Evolutionary conservation across 2,329 filamentous ascomycete genomes (phyloP).

Genomic region (Corinectria fuckeliana): DNA sequence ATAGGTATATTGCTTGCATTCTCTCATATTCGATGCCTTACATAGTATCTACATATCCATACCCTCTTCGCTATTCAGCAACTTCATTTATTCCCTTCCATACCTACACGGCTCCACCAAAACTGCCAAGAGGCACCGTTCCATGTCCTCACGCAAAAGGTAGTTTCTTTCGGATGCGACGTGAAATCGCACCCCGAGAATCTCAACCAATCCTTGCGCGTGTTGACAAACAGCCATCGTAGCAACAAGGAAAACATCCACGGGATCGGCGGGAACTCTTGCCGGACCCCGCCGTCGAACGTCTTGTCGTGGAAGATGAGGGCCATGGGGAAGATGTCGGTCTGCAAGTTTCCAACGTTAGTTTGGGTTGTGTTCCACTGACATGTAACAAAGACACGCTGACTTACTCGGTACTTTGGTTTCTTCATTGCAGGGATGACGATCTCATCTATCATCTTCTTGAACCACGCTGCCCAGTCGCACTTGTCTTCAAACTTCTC

Average conservation of each 20-base stretch:
- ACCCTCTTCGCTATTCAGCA: background rate
- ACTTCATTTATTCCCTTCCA: background rate
- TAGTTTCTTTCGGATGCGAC: slow-evolving; percentile 42
- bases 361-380: background rate
- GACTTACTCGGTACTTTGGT: slow-evolving; percentile 24
- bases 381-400: background rate
- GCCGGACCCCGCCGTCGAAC: slow-evolving; percentile 37
- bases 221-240: slow-evolving; percentile 43
- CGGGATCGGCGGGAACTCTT: slow-evolving; percentile 37
- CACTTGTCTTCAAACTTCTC: slow-evolving; percentile 43
- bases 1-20: background rate
- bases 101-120: background rate
- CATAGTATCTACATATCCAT: background rate
- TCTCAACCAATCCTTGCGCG: slow-evolving; percentile 46
- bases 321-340: slow-evolving; percentile 30
- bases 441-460: slow-evolving; percentile 24
- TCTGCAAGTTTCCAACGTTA: slow-evolving; percentile 16
- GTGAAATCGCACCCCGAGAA: slow-evolving; percentile 42
- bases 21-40: background rate
- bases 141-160: slow-evolving; percentile 40
- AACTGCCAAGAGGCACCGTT: background rate
- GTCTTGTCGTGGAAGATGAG: slow-evolving; percentile 39
- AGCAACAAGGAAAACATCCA: slow-evolving; percentile 39
- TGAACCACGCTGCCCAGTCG: slow-evolving; percentile 44
- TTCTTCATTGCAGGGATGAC: slow-evolving; percentile 24